Percentiles rank a stretch among this genome's conserved stretches.
Conservation (phyloP, 345 rosid genomes). For the Heritiera fomes region DNA sequence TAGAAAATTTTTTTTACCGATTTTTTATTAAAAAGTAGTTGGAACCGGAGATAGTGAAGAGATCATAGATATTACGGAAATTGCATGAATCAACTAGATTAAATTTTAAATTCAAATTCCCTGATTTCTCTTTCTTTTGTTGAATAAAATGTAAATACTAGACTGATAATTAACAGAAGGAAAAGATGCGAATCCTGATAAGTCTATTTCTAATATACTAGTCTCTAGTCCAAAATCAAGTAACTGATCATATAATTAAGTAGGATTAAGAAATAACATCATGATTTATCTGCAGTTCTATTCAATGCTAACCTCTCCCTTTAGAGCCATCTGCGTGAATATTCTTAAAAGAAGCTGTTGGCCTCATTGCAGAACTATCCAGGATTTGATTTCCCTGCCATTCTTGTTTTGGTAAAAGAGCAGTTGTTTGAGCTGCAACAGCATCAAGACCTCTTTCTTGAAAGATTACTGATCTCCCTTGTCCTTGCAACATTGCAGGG, state of each 20-base stretch:
- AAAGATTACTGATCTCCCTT: background rate
- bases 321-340: background rate
- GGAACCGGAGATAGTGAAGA: too few relatives aligned
- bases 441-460: background rate
- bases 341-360: background rate
- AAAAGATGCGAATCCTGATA: too few relatives aligned
- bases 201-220: too few relatives aligned
- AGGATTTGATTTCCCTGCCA: background rate
- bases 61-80: too few relatives aligned
- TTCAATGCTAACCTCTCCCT: constrained; percentile 6
- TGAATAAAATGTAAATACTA: too few relatives aligned
- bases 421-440: background rate
- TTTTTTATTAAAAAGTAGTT: too few relatives aligned
- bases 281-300: background rate
- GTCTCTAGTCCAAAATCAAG: background rate
- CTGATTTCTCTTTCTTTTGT: too few relatives aligned
- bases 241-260: background rate
- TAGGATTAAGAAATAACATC: background rate
- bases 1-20: too few relatives aligned
- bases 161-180: too few relatives aligned
- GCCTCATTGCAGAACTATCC: background rate
- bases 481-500: background rate
- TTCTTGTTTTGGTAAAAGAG: background rate
- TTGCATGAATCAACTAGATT: too few relatives aligned
- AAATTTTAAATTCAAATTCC: too few relatives aligned